Conservation (phyloP, 148 eudicot species). For the Diospyros kaki region DNA sequence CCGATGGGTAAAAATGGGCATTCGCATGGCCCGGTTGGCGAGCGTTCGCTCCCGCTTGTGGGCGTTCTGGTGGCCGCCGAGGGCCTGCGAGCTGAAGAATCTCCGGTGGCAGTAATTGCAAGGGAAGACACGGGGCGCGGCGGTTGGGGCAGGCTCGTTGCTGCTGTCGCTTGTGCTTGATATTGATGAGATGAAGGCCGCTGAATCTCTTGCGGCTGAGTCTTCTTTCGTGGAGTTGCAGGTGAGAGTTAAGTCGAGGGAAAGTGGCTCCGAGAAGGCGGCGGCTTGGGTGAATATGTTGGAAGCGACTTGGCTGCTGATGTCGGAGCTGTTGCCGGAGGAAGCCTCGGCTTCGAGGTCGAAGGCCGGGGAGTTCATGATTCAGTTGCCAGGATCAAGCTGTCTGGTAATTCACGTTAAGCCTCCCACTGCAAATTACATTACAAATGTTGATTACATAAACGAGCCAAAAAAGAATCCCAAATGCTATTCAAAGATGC, state of each 20-base stretch:
- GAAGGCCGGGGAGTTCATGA: constrained; percentile 19
- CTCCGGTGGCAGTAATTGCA: constrained; percentile 62
- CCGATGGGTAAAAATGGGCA: constrained; percentile 48
- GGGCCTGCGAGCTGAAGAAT: constrained; percentile 69
- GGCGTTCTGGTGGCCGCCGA: constrained; percentile 70
- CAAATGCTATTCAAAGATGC: too few relatives aligned
- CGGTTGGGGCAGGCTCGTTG: constrained; percentile 17
- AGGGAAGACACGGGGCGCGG: constrained; percentile 34
- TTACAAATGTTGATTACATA: too few relatives aligned
- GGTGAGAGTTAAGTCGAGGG: constrained; percentile 42
- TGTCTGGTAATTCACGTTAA: too few relatives aligned
- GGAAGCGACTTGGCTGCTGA: constrained; percentile 47
- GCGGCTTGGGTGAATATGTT: constrained; percentile 16
- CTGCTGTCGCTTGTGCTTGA: constrained; percentile 36
- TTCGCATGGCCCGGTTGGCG: constrained; percentile 56
- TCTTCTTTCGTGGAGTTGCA: constrained; percentile 17
- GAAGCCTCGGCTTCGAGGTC: constrained; percentile 27
- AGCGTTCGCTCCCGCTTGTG: constrained; percentile 62
- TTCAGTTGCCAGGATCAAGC: too few relatives aligned
- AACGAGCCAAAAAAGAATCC: too few relatives aligned
- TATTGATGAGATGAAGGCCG: constrained; percentile 6
- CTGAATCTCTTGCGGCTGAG: constrained; percentile 5
- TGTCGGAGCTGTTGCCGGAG: constrained; percentile 21
- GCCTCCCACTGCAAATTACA: too few relatives aligned
- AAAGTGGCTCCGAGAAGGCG: constrained; percentile 12